phyloP scores from a whole-genome alignment of 257 asterid genomes.

The Solanum chiquidenum region DNA sequence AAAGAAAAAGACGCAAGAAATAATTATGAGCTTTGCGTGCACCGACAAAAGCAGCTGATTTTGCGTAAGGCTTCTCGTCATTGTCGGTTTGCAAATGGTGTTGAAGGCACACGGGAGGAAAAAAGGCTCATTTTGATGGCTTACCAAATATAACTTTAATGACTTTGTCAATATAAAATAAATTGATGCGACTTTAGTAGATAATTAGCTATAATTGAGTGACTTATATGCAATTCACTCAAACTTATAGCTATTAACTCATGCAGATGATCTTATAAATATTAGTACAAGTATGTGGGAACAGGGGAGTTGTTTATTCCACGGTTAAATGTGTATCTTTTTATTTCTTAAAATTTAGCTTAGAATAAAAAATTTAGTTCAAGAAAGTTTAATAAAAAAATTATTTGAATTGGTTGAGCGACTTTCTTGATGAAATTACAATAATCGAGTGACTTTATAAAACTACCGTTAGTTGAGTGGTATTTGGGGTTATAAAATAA shows the following conservation, averaged over 20 bases:
- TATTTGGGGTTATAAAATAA: too few relatives aligned
- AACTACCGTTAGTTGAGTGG: background rate
- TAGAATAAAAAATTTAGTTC: too few relatives aligned
- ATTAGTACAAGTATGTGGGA: background rate
- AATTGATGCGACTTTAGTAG: background rate
- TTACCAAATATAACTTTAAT: background rate
- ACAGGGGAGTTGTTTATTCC: background rate
- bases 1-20: background rate
- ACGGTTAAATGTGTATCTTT: background rate
- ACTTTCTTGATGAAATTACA: too few relatives aligned
- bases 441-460: too few relatives aligned
- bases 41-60: background rate
- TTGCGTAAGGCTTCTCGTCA: background rate
- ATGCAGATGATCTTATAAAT: background rate
- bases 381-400: too few relatives aligned
- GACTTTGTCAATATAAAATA: background rate
- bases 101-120: background rate
- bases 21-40: background rate
- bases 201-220: background rate
- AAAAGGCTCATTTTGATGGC: background rate
- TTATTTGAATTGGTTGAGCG: too few relatives aligned
- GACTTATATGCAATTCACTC: background rate
- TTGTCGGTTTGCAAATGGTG: background rate
- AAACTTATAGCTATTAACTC: background rate
- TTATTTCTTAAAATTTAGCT: too few relatives aligned